Percentiles rank a stretch among this genome's conserved stretches.
Evolutionary conservation across 140 eudicot genomes (phyloP).

Genomic region (Anethum foeniculum): DNA sequence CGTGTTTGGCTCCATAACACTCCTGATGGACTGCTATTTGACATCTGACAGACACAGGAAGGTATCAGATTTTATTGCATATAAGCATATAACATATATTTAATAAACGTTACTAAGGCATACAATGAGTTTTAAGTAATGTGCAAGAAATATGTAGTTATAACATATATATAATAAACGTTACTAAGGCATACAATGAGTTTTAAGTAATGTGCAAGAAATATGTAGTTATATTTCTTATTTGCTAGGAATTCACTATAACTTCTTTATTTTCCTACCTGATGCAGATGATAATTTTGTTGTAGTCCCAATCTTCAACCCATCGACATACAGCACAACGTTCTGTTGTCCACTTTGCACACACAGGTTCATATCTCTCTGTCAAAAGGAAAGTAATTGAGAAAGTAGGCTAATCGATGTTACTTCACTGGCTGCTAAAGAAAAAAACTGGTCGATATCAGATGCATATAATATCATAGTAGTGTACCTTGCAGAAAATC

Average conservation of each 20-base stretch:
- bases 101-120: background rate
- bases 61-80: conserved; percentile 12
- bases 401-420: conserved; percentile 16
- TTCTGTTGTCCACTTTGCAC: conserved; percentile 99
- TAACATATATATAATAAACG: too few relatives aligned
- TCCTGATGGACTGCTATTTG: conserved; percentile 99
- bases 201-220: background rate
- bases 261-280: conserved; percentile 34
- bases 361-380: conserved; percentile 85
- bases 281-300: conserved; percentile 89
- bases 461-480: background rate
- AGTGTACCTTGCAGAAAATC: conserved; percentile 67
- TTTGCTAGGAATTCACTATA: background rate
- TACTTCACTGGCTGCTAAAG: background rate
- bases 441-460: background rate
- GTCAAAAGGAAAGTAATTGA: conserved; percentile 15
- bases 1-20: conserved; percentile 91
- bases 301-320: conserved; percentile 99
- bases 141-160: background rate
- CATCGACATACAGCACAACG: conserved; percentile 99
- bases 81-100: background rate
- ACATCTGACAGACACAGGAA: conserved; percentile 43
- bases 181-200: background rate
- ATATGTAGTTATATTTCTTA: background rate
- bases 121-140: background rate